Evolutionary conservation across 139 green algal species (phyloP), one percentile per base, ranked within the genome.

Genomic region (Chlamydomonas sp.): DNA sequence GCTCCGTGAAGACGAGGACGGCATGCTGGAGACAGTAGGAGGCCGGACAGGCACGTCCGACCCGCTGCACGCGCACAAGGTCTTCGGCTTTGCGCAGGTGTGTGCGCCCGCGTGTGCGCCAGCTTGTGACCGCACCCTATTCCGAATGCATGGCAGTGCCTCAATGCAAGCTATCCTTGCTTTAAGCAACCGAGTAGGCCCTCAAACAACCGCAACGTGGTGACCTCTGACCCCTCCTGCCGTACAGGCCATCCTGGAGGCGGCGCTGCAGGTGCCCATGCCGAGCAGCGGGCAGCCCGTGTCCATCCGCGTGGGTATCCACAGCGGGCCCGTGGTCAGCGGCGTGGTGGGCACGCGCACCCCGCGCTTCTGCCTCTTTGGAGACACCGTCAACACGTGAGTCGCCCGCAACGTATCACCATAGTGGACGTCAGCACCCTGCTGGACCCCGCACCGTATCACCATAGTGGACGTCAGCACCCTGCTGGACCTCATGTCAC

Each of bases 271-370:
- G 15, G 79, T 84, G 79, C 15, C n/a, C 18, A 84, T 49, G 63
- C 79, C 79, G 64, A 84, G 8, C 31, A 84, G 31, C 10, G 79
- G 79, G 10, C 15, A 63, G 9, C 64, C 79, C n/a, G 79, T 84
- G 4, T 15, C 78, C 57, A 64, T 92, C 31, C 75, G 90, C 1
- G 61, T 92, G 0, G 90, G 90, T 68, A 84, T 92, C 75, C 80
- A 92, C 78, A 90, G 81, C 0, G 90, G 90, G 20, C 71, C 85
- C 9, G 83, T 89, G 31, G 31, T 49, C 31, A 49, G 31, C 31
- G 31, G 31, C 31, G 31, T 49, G 31, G 31, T 49, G 31, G 31
- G 31, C 31, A 49, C 31, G 31, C 31, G 31, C 31, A 49, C 31
- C 60, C 69, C 69, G 12, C 69, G 69, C 16, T 75, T 75, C 16